Conservation (phyloP, 1,139 yeast species). For the Candida sp. region DNA sequence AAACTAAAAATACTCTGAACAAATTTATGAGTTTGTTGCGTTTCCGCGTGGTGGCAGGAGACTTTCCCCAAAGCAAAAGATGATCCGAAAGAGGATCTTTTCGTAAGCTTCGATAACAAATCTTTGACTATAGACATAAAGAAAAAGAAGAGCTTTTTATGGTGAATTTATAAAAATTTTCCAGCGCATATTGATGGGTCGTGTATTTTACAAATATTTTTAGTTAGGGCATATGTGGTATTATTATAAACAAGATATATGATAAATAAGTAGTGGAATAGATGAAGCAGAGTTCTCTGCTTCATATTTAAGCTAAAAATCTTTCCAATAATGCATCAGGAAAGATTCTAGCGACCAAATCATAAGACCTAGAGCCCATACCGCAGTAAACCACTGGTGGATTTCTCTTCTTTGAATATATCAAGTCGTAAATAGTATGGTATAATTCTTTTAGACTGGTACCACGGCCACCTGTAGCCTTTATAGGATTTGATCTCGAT, state of each 20-base stretch:
- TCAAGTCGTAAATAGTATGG: conserved; percentile 52
- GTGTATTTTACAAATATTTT: conserved; percentile 1
- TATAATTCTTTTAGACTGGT: conserved; percentile 46
- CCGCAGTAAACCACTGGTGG: conserved; percentile 46
- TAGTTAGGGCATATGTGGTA: conserved; percentile 1
- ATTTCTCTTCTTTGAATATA: conserved; percentile 27
- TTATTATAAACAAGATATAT: not conserved
- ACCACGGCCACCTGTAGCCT: conserved; percentile 34
- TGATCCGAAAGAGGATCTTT: conserved; percentile 35
- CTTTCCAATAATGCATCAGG: conserved; percentile 33
- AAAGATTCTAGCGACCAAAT: conserved; percentile 27
- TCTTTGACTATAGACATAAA: conserved; percentile 65
- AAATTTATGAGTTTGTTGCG: conserved; percentile 43
- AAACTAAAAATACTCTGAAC: conserved; percentile 14
- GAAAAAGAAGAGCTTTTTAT: conserved; percentile 17
- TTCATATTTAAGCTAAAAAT: conserved; percentile 9
- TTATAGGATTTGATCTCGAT: conserved; percentile 29
- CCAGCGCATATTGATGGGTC: conserved; percentile 1
- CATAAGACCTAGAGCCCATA: conserved; percentile 46
- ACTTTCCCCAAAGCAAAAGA: conserved; percentile 84
- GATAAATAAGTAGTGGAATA: not conserved
- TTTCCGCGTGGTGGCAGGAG: conserved; percentile 83
- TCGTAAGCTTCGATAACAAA: conserved; percentile 82
- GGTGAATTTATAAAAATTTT: conserved; percentile 4
- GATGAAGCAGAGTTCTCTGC: too few relatives aligned